Base-by-base conservation (phyloP, 352 stramenopile species). In the Phytophthora cajani region DNA sequence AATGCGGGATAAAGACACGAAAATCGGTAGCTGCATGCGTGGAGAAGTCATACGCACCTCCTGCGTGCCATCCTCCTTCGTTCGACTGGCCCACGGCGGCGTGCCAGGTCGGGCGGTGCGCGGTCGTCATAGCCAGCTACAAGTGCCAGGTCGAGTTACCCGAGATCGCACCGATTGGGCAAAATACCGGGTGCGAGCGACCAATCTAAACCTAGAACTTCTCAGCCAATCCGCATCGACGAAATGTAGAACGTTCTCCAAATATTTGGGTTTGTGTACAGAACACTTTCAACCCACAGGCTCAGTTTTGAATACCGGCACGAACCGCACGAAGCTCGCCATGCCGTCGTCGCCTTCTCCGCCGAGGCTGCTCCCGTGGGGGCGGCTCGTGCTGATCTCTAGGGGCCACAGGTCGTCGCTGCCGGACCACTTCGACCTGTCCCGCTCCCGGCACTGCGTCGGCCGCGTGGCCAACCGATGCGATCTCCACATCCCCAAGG, bases 1-100 rank as follows among this genome's bases (percentile, higher is more conserved):
- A 21, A 32, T n/a, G 11, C 14, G 42, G 14, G 50, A 7, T 8
- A n/a, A 53, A 8, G 46, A 12, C 8, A 44, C 14, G 6, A 17
- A 32, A 47, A 25, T 19, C 14, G 32, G 10, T 17, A 47, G 27
- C 47, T 27, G 5, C 8, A 8, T 10, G 30, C 42, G 14, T 11
- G 30, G 1, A 38, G 2, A 19, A 5, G 7, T 53, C 11, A 6
- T 58, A 56, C 71, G 47, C 38, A 94, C 87, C 87, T 75, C 87
- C 88, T 5, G 87, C 76, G 44, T 96, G 85, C 87, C 88, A 96
- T 76, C 88, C 88, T 51, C 88, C 88, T 64, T 96, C 87, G 72
- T 94, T 96, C 63, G 90, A 84, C 74, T 96, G 87, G 42, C 88
- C 88, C 63, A 96, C 87, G 61, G 88, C 88, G 60, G 88, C 88